Base-by-base conservation (phyloP, 768 basidiomycete species). In the Piloderma croceum region DNA sequence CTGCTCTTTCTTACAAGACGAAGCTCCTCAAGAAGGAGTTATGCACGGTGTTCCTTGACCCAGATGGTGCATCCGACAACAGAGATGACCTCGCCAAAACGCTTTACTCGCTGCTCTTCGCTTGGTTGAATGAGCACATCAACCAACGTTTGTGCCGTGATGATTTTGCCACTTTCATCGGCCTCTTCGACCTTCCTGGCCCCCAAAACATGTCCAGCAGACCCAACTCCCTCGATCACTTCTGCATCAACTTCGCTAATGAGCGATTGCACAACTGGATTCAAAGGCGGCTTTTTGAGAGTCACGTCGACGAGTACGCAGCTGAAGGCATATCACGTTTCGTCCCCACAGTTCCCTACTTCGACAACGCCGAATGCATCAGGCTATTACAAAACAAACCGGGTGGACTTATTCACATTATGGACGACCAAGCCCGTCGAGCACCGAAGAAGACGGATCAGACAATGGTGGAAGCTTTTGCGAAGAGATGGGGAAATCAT, bases 31-130 rank as follows among this genome's bases (percentile, higher is more conserved):
- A 90, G 61, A 96, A 92, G 66, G 93, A 98, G 63, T 70, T 96
- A n/a, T 96, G 91, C 61, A 96, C 92, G 0, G 83, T 96, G 20
- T 96, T 98, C 67, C 76, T 98, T 33, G 93, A 98, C 57, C 81
- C 88, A 0, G 93, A 98, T 55, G 89, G 88, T 39, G 90, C 94
- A 2, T 83, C 89, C 0, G 83, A 87, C 53, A 96, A 97, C 50
- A 72, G 93, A 33, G 94, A 98, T 55, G 90, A 94, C 59, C 81
- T 99, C 25, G 90, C 93, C 15, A 85, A 91, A 59, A 86, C 89
- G 0, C 74, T 98, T 0, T 98, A 97, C 58, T 90, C 91, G 4
- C 76, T 99, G 3, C 75, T 97, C 15, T 98, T 98, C 53, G 81
- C 90, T 3, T 98, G 93, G 93, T 63, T 98, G 44, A 94, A 93